These are phyloP conservation scores for Chaetomiaceae sp. DNA, from an alignment of 2,329 filamentous ascomycete species.

Conservation along the genomic window DNA sequence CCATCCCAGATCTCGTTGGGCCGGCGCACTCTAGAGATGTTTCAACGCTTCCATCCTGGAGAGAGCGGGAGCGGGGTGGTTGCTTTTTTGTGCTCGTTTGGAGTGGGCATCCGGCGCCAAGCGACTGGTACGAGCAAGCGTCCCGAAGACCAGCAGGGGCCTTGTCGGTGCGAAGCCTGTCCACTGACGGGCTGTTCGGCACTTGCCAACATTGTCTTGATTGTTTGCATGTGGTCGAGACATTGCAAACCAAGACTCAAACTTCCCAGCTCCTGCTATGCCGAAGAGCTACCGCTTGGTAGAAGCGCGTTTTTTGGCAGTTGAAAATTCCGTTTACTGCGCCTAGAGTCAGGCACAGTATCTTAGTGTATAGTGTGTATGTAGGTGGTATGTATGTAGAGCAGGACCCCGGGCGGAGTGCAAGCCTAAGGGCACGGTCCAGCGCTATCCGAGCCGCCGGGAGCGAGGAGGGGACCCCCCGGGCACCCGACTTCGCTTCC, in stretches of 20 bases:
- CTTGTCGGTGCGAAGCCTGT: constrained; percentile 1
- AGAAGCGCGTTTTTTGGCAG: too few species aligned
- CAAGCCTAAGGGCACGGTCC: too few species aligned
- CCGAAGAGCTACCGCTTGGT: too few species aligned
- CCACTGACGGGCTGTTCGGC: neutral
- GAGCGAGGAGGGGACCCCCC: too few species aligned
- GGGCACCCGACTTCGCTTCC: too few species aligned
- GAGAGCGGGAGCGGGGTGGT: constrained; percentile 5
- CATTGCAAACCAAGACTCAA: neutral
- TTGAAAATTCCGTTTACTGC: too few species aligned
- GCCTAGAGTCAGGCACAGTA: too few species aligned
- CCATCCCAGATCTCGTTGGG: too few species aligned
- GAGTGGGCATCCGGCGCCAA: constrained; percentile 14
- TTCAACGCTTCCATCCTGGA: neutral
- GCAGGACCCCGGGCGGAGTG: too few species aligned
- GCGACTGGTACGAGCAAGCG: constrained; percentile 1
- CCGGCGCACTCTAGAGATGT: neutral
- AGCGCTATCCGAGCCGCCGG: too few species aligned
- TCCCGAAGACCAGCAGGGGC: constrained; percentile 1
- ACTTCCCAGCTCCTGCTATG: neutral
- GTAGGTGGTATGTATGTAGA: too few species aligned
- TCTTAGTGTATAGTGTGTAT: too few species aligned
- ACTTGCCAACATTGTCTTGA: neutral
- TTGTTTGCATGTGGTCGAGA: neutral
- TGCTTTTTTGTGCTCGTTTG: constrained; percentile 6